These are phyloP conservation scores for Ogataea ramenticola DNA, from an alignment of 805 yeast species.

Conservation along the genomic window DNA sequence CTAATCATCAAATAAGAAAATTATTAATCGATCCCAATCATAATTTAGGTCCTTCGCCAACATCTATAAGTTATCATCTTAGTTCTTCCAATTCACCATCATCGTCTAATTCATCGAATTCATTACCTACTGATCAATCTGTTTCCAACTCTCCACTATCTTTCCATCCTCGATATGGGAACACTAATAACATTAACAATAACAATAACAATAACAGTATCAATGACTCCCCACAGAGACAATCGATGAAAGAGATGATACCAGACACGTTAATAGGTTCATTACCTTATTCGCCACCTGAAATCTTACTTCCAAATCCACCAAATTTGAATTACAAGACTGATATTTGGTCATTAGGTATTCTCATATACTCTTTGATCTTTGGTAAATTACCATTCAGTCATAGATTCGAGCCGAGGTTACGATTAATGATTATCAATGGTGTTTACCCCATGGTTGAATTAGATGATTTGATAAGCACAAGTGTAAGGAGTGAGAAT, in stretches of 20 bases:
- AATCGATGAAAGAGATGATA: too few relatives aligned
- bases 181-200: too few relatives aligned
- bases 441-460: slow-evolving; percentile 51
- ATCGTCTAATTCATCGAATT: background rate
- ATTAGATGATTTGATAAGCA: slow-evolving; percentile 19
- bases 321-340: slow-evolving; percentile 54
- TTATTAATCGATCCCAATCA: background rate
- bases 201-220: too few relatives aligned
- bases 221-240: background rate
- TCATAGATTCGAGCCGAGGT: slow-evolving; percentile 75
- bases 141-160: too few relatives aligned
- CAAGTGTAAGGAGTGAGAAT: slow-evolving; percentile 8
- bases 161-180: too few relatives aligned
- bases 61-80: background rate
- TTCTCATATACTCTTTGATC: slow-evolving; percentile 63
- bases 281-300: slow-evolving; percentile 90
- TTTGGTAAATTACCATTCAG: slow-evolving; percentile 75
- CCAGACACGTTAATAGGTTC: slow-evolving; percentile 80
- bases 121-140: too few relatives aligned
- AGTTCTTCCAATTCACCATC: background rate
- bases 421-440: slow-evolving; percentile 63
- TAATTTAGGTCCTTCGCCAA: background rate
- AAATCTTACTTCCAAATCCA: slow-evolving; percentile 58
- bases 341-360: slow-evolving; percentile 91
- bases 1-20: background rate